Base-by-base conservation (phyloP, 1,139 yeast species). In the Sugiyamaella sp. region DNA sequence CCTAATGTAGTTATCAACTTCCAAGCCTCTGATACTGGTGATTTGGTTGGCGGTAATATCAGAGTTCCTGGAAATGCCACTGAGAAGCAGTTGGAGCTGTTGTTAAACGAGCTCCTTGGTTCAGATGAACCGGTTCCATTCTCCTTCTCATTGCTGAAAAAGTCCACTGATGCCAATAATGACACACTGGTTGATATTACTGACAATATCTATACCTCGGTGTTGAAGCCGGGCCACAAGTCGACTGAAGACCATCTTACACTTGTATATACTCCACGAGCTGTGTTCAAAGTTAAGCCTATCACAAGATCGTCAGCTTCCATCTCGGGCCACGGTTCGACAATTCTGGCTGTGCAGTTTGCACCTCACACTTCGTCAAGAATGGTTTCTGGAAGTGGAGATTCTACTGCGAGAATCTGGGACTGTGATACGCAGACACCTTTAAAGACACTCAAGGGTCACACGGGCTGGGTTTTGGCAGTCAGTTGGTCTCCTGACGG, bases 311-410 rank as follows among this genome's bases (percentile, higher is more conserved):
- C 97, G 3, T 85, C 91, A 12, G 90, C 96, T 9, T 91, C 97
- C 1, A 91, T 93, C 54, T 82, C 96, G 1, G 99, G 99, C 4
- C 99, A 93, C 67, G 96, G 97, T 0, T 82, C 96, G 3, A 91
- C 98, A 0, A 89, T 93, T 57, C 76, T 93, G 61, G 89, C 97
- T 56, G 86, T 95, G 47, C 93, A 88, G 61, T 93, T 95, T 77
- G 95, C 99, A 1, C 99, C 99, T 32, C 80, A 87, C 65, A 85
- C 93, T 39, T 83, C 95, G 12, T 80, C 93, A 3, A 76, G 91
- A 61, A 84, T 93, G 86, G 95, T 89, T 46, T 86, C 97, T 0
- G 99, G 99, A 45, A 90, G 97, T 6, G 99, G 99, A 44, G 99
- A 93, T 69, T 82, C 87, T 42, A 91, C 98, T n/a, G 98, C 98